Evolutionary conservation across 2,329 filamentous ascomycete genomes (phyloP), one percentile per base, ranked within the genome.

Genomic region (Penicillium sp.): DNA sequence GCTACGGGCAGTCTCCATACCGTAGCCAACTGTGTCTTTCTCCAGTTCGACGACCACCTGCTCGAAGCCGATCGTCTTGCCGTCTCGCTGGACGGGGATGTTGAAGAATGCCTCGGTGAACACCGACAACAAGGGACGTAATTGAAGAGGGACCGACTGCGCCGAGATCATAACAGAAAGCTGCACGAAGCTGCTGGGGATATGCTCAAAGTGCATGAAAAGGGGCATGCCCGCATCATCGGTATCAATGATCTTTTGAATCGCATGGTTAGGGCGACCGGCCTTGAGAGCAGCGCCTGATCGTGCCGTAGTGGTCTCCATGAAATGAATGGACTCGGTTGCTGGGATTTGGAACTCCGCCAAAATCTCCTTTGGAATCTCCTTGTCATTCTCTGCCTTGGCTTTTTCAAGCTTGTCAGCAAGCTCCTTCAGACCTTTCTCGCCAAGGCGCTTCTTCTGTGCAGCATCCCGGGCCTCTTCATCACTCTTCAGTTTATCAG

Each of bases 121-220:
- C 27, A 97, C 76, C 3, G 84, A 78, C 33, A 97, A 73, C 15
- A 98, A 69, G 3, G 93, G 93, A 60, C 91, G 89, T 43, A 91
- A 77, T 48, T 90, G 79, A n/a, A 85, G 77, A 0, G 90, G 87
- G 1, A 96, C 74, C 20, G 80, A 73, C 2, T 81, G 78, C 1
- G 89, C 94, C 36, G 87, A 87, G 34, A 97, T 73, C 40, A 93
- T 80, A 15, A 97, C 68, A 33, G 81, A 84, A 42, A 97, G 77
- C 54, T 91, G 85, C 5, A 94, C 88, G 63, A 98, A 98, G 59
- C 88, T 94, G 43, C 87, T 94, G 2, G 85, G 84, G 10, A 97
- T 89, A 58, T 95, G 84, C 67, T 98, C 93, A 51, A 94, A 98
- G 66, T 98, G 91, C n/a, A 98, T 76, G 66, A 96, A 98, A 2